phyloP scores from a whole-genome alignment of 805 yeast genomes.

The Candida namnaoensis region DNA sequence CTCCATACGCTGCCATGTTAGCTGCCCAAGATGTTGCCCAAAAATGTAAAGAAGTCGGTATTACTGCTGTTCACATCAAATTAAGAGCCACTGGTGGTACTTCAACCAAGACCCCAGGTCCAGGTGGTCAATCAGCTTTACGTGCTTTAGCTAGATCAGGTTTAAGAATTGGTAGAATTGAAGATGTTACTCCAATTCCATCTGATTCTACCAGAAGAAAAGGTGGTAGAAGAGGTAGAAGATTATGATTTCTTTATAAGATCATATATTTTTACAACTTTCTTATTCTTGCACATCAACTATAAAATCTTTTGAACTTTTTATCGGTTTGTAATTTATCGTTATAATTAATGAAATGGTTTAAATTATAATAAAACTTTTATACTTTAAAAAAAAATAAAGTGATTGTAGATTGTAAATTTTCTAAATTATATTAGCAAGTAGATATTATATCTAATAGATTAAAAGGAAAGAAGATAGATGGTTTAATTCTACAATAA shows the following conservation, averaged over 20 bases:
- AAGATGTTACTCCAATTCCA: slow-evolving; percentile 99
- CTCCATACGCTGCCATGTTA: slow-evolving; percentile 99
- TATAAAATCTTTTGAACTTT: neutral
- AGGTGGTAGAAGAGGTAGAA: slow-evolving; percentile 99
- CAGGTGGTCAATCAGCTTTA: slow-evolving; percentile 99
- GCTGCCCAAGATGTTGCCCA: slow-evolving; percentile 99
- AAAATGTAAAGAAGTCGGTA: slow-evolving; percentile 99
- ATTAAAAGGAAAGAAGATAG: no score
- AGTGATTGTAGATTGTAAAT: neutral
- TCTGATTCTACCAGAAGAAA: slow-evolving; percentile 99
- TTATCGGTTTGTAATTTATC: neutral
- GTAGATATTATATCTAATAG: no score
- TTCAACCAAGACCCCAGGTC: slow-evolving; percentile 99
- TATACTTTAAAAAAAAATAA: no score
- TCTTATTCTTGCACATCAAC: neutral
- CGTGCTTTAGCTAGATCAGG: slow-evolving; percentile 99
- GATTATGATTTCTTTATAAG: slow-evolving; percentile 51
- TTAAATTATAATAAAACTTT: no score
- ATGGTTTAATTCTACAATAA: no score
- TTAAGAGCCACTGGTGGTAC: slow-evolving; percentile 99
- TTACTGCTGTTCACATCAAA: slow-evolving; percentile 98
- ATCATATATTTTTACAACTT: neutral
- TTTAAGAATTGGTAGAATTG: slow-evolving; percentile 98
- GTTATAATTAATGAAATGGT: neutral
- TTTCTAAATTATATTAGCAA: no score